Percentiles rank a stretch among this genome's conserved stretches.
phyloP scores from a whole-genome alignment of 495 filamentous ascomycete species.

The Chaetomidium leptoderma region DNA sequence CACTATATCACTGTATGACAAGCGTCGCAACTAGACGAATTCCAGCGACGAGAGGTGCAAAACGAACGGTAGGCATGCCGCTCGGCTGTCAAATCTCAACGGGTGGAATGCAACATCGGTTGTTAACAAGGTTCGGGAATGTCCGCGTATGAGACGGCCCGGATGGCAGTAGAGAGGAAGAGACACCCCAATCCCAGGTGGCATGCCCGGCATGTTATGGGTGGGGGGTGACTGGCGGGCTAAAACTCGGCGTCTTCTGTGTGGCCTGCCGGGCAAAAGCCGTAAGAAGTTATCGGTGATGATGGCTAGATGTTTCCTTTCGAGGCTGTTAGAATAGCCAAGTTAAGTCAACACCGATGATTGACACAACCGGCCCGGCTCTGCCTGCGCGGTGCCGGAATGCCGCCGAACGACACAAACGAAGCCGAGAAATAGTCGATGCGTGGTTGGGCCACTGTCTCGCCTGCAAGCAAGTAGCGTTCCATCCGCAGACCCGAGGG shows the following conservation, averaged over 20 bases:
- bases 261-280: not conserved
- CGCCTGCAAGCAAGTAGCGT: slow-evolving; percentile 19
- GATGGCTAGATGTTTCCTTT: not conserved
- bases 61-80: not conserved
- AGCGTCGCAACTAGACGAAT: not conserved
- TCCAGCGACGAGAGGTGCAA: not conserved
- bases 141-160: slow-evolving; percentile 17
- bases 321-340: not conserved
- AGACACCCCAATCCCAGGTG: not conserved
- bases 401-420: slow-evolving; percentile 6
- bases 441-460: not conserved
- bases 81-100: not conserved
- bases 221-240: not conserved
- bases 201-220: not conserved
- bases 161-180: not conserved
- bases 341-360: not conserved
- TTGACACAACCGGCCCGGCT: slow-evolving; percentile 6
- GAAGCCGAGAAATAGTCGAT: not conserved
- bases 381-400: slow-evolving; percentile 8
- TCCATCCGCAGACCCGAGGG: slow-evolving; percentile 30
- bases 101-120: slow-evolving; percentile 12
- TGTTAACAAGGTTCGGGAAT: slow-evolving; percentile 17
- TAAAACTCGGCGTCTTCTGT: not conserved
- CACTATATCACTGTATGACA: not conserved
- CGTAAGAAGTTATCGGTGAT: not conserved